Evolutionary conservation across 106 monocot species (phyloP).

Genomic region (Allium fistulosum): DNA sequence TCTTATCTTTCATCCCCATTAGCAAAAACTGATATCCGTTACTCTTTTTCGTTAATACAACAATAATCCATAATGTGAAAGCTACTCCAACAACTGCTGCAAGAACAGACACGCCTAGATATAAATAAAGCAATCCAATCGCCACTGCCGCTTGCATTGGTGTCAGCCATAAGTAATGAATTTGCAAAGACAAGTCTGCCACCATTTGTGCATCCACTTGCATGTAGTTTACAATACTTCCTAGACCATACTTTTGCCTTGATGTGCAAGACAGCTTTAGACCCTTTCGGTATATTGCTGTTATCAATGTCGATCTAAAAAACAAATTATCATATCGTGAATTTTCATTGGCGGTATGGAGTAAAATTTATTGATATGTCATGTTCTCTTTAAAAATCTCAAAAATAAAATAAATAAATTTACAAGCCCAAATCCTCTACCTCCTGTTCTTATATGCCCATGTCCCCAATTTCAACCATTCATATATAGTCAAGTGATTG

Average conservation of each 20-base stretch:
- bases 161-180: conserved; percentile 43
- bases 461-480: background rate
- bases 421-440: background rate
- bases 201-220: conserved; percentile 48
- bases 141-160: conserved; percentile 31
- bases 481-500: background rate
- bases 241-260: conserved; percentile 33
- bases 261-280: conserved; percentile 14
- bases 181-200: conserved; percentile 28
- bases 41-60: background rate
- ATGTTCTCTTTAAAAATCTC: background rate
- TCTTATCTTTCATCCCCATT: conserved; percentile 10
- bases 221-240: conserved; percentile 49
- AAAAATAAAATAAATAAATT: background rate
- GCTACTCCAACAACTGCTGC: conserved; percentile 13
- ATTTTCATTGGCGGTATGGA: background rate
- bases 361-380: too few relatives aligned
- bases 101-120: conserved; percentile 18
- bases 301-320: conserved; percentile 19
- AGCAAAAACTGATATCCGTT: conserved; percentile 2
- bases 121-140: conserved; percentile 21
- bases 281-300: conserved; percentile 37
- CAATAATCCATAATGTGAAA: conserved; percentile 3
- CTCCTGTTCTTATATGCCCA: background rate
- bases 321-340: background rate